These are phyloP conservation scores for Penicillium macrosclerotiorum DNA, from an alignment of 495 filamentous ascomycete species.

Conservation along the genomic window DNA sequence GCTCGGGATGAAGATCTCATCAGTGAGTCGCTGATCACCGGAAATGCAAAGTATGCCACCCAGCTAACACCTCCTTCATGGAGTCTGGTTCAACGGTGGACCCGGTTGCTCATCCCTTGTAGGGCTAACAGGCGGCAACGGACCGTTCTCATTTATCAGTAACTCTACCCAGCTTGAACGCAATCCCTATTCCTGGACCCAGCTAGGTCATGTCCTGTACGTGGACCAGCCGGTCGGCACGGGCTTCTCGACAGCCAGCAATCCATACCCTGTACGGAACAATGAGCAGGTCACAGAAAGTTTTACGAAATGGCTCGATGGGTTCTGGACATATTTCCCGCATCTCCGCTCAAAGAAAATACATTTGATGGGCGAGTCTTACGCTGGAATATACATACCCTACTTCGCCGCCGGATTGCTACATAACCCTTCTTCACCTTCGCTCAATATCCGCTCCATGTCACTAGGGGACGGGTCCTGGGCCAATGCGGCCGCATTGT, in stretches of 20 bases:
- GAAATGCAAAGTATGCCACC: not conserved
- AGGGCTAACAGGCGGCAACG: conserved; percentile 48
- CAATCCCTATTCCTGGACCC: conserved; percentile 41
- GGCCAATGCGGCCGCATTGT: conserved; percentile 34
- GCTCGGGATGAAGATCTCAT: conserved; percentile 37
- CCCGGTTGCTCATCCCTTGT: conserved; percentile 66
- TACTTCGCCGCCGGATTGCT: conserved; percentile 39
- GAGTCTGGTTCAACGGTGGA: conserved; percentile 68
- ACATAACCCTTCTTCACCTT: conserved; percentile 22
- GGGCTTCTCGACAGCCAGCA: conserved; percentile 34
- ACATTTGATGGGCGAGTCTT: conserved; percentile 43
- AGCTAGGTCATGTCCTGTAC: conserved; percentile 40
- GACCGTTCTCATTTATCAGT: conserved; percentile 27
- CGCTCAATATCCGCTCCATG: conserved; percentile 35
- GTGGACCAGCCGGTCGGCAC: conserved; percentile 45
- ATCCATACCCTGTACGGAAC: conserved; percentile 24
- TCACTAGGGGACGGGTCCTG: conserved; percentile 36
- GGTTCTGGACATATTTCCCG: conserved; percentile 34
- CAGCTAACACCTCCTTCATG: not conserved
- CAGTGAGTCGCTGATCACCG: conserved; percentile 25
- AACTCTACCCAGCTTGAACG: conserved; percentile 24
- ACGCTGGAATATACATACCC: conserved; percentile 42
- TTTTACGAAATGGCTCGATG: conserved; percentile 37
- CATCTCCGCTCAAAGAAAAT: conserved; percentile 33
- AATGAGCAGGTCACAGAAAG: conserved; percentile 31